Conservation (phyloP, 805 yeast genomes). For the Candida ipomoeae region DNA sequence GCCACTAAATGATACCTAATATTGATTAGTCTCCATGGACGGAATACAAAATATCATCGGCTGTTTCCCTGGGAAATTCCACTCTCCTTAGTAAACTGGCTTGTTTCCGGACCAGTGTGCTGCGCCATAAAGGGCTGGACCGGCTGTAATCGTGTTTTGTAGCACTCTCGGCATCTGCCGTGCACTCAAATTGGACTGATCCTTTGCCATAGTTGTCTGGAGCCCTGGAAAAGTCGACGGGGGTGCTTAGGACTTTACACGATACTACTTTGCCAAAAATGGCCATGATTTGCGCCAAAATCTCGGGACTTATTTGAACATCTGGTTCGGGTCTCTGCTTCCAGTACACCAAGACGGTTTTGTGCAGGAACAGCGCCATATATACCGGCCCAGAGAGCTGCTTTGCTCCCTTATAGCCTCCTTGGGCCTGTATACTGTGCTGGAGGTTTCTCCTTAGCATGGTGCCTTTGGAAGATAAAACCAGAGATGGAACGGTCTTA, state of each 20-base stretch:
- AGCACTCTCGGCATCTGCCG: conserved; percentile 32
- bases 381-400: conserved; percentile 17
- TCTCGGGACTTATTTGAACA: conserved; percentile 27
- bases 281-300: conserved; percentile 38
- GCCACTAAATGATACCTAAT: no score
- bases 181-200: conserved; percentile 26
- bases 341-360: conserved; percentile 39
- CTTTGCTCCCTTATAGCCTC: conserved; percentile 18
- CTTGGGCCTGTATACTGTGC: conserved; percentile 2
- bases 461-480: conserved; percentile 24
- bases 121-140: conserved; percentile 46
- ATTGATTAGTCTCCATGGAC: neutral
- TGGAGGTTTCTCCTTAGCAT: conserved; percentile 10
- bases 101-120: conserved; percentile 37
- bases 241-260: neutral
- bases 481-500: conserved; percentile 4
- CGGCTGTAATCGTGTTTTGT: conserved; percentile 37
- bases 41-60: neutral
- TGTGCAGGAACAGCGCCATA: conserved; percentile 5
- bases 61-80: neutral
- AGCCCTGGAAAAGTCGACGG: conserved; percentile 17
- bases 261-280: conserved; percentile 41
- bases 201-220: conserved; percentile 37
- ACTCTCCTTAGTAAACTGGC: conserved; percentile 43
- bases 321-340: conserved; percentile 37